Evolutionary conservation across 805 yeast species (phyloP), one percentile per base, ranked within the genome.

Genomic region (Pichia phayaonensis): DNA sequence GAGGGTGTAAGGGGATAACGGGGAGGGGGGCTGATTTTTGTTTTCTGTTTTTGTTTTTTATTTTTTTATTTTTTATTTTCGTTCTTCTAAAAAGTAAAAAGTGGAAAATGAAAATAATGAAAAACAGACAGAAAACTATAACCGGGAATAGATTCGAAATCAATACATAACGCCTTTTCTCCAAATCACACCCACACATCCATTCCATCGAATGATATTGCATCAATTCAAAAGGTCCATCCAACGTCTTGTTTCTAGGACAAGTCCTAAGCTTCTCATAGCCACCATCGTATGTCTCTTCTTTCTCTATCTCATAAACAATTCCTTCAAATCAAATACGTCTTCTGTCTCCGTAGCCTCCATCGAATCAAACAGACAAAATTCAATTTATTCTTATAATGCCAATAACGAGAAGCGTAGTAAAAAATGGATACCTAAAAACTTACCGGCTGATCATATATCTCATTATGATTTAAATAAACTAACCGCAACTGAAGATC

Each of bases 391-490:
- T 48, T 67, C 58, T 61, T 74, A 75, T 41, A 10, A 18, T 0
- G 7, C 16, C 16, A n/a, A 1, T 45, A 76, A 75, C 56, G 79
- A 79, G 46, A 23, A 22, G 11, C 22, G n/a, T 15, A 31, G 23
- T 10, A 42, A 45, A 2, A 36, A 39, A 20, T 72, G 78, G 44
- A 74, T 81, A 50, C 81, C 87, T 54, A 75, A 80, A 59, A 79
- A 79, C 61, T 63, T 80, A 48, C 86, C 87, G 23, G 77, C 78
- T 46, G 84, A 85, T 60, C 94, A 86, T 63, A 84, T 86, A 54
- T 76, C 86, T 39, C 95, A 86, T 62, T 88, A 85, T 63, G 89
- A 92, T 67, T 75, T 94, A 72, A 92, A 94, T 71, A 76, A 77
- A 57, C 71, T 92, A 57, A 81, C 81, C 24, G 77, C 92, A 4